Base-by-base conservation (phyloP, 257 asterid genomes). In the Gentiana dahurica region DNA sequence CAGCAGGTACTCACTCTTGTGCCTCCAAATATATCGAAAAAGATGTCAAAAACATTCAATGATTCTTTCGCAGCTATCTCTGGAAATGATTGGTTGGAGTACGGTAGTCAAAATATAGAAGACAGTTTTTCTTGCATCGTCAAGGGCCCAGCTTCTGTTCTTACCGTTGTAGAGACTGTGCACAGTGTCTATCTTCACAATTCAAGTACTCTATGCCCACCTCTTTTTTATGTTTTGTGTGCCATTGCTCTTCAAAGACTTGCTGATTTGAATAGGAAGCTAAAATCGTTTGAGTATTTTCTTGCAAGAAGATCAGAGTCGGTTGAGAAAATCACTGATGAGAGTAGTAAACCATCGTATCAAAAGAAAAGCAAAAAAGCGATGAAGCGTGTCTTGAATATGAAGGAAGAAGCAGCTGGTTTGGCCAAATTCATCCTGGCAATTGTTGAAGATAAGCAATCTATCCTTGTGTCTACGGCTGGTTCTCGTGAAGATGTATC, bases 201-300 rank as follows among this genome's bases (percentile, higher is more conserved):
- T 62, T 65, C 84, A 60, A 69, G 36, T 45, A 66, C 69, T 51
- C 65, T 49, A 61, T 85, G 87, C 63, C 70, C 86, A 39, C 84
- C 96, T 6, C 71, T 91, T 74, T 73, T 80, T 63, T 87, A 78
- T 66, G 76, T 87, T 55, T 67, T 85, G 72, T 78, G 71, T 73
- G 68, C 65, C 72, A 77, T 87, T 87, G 83, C 86, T 71, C 77
- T 85, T 62, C 92, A 87, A 78, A 77, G 95, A 60, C 89, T 91
- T 67, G 74, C 66, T 66, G 98, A 91, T 75, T 71, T 87, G 60
- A 83, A 81, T 71, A 64, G 79, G 73, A 76, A 79, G 71, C 76
- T 79, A 66, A 73, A 74, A 55, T 79, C 89, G 65, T 76, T 79
- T 47, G 80, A 79, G 53, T 87, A 87, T 79, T 67, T 76, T 82